Evolutionary conservation across 1,284 basidiomycete species (phyloP).

Genomic region (Takashimella koratensis): DNA sequence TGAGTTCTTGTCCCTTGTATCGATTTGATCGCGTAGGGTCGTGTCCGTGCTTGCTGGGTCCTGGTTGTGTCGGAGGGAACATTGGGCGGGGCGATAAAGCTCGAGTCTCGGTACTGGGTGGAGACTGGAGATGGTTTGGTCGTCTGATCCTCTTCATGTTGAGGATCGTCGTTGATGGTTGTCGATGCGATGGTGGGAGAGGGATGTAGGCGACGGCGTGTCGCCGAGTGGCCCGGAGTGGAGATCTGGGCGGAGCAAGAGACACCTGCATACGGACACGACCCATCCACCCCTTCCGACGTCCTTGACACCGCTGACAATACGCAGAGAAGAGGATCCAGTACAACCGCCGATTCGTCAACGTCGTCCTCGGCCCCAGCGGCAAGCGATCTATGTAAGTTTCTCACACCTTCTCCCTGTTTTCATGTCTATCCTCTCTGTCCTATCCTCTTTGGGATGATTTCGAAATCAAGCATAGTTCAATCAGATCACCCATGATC

Average conservation of each 20-base stretch:
- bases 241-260: no score
- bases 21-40: background rate
- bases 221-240: no score
- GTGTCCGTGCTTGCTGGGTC: background rate
- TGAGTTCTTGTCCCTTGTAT: conserved; percentile 25
- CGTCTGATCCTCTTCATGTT: no score
- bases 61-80: background rate
- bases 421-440: conserved; percentile 3
- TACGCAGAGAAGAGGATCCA: conserved; percentile 79
- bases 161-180: no score
- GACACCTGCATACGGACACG: no score
- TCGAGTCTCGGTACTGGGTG: no score
- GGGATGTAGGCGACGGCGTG: no score
- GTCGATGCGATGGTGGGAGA: no score
- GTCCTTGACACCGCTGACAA: conserved; percentile 1
- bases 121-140: no score
- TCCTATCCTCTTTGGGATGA: conserved; percentile 55
- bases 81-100: background rate
- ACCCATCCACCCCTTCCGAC: background rate
- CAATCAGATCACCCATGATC: conserved; percentile 73
- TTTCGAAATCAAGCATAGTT: conserved; percentile 74
- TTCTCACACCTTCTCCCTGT: conserved; percentile 4
- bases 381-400: conserved; percentile 97
- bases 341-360: conserved; percentile 69
- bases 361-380: conserved; percentile 82